Evolutionary conservation across 768 basidiomycete genomes (phyloP).

Genomic region (Boletus speciosus): DNA sequence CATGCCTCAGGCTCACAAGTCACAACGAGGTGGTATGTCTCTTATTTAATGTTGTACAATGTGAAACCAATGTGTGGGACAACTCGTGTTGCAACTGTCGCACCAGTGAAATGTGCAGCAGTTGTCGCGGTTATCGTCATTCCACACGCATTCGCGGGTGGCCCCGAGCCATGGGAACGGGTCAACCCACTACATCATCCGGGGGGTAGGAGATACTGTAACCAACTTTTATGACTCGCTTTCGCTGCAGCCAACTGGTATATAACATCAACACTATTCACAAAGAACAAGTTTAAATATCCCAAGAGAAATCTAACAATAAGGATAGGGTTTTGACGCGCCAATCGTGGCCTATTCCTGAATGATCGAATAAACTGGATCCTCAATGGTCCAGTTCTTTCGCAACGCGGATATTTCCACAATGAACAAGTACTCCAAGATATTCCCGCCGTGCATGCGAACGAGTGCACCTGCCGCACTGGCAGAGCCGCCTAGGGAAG

Average conservation of each 20-base stretch:
- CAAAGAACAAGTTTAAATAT: constrained; percentile 1
- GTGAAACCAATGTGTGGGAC: too few species aligned
- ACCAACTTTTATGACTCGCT: background rate
- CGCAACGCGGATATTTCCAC: constrained; percentile 78
- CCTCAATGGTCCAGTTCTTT: constrained; percentile 64
- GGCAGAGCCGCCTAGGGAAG: constrained; percentile 78
- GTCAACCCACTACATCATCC: too few species aligned
- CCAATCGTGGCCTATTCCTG: constrained; percentile 45
- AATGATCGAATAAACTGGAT: constrained; percentile 85
- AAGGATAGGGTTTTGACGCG: constrained; percentile 22
- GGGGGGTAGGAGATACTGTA: too few species aligned
- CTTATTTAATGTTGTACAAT: too few species aligned
- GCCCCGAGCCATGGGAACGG: too few species aligned
- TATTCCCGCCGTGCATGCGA: constrained; percentile 74
- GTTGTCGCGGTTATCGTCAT: too few species aligned
- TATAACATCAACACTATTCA: background rate
- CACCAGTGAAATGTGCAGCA: too few species aligned
- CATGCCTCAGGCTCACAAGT: too few species aligned
- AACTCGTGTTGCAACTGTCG: too few species aligned
- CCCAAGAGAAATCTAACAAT: constrained; percentile 8
- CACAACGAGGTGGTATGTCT: too few species aligned
- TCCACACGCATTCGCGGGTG: too few species aligned
- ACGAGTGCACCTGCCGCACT: constrained; percentile 90
- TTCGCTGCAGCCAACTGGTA: background rate
- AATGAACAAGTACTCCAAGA: constrained; percentile 92